Evolutionary conservation across 306 rosid genomes (phyloP), one percentile per base, ranked within the genome.

Genomic region (Medicago truncatula): DNA sequence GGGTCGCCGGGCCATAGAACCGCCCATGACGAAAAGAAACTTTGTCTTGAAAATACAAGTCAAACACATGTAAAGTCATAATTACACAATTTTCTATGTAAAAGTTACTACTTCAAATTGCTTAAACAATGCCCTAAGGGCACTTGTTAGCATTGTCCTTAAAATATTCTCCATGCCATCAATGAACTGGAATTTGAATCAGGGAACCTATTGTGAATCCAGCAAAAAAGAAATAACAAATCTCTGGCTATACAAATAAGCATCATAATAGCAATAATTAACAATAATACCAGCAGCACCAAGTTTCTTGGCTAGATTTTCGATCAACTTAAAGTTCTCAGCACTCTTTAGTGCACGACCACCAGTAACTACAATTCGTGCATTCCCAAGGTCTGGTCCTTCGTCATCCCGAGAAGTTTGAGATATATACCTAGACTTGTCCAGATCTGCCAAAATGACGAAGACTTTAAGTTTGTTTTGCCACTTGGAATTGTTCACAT

Each of bases 241-340:
- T 38, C 44, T 16, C 16, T 44, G 46, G 38, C 60, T 12, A 61
- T 69, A 58, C 9, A 43, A 52, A 76, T 59, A 34, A 82, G 65
- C 6, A 49, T 78, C 79, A 58, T 63, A 60, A 40, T 52, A 54
- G 69, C 65, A 66, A 7, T 50, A 71, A 79, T 58, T 53, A 62
- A 7, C 70, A 56, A 46, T 82, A 87, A 34, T 90, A 92, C 98
- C 97, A 67, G 97, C 97, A 77, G 86, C 98, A 76, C 93, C 98
- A 78, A 94, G 98, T 83, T 81, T 92, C 67, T 78, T 85, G 62
- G 98, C 95, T 52, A 94, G 91, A 76, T 88, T 86, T 78, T 92
- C 98, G n/a, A 94, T 85, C 93, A 94, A 81, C 86, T 87, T 94
- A 74, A 94, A 94, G 86, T 94, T 94, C 81, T 91, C 97, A 11